Percentiles rank a stretch among this genome's conserved stretches.
These are phyloP conservation scores for Trichoderma hamatum DNA, from an alignment of 2,329 filamentous ascomycete species.

Conservation along the genomic window DNA sequence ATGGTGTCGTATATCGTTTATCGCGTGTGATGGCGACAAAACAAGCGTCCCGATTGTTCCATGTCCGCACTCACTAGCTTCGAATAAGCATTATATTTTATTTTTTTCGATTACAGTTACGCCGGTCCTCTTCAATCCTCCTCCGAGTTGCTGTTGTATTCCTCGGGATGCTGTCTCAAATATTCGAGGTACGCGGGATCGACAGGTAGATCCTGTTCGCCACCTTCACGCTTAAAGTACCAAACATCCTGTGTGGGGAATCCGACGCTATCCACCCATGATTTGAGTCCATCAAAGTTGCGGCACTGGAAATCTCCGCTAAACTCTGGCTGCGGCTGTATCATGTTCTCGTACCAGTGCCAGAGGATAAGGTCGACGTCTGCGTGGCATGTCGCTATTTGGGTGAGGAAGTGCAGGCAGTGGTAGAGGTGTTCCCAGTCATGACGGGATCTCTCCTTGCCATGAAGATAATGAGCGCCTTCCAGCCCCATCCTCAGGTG, in stretches of 20 bases:
- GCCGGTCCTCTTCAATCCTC: neutral
- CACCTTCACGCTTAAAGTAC: slow-evolving; percentile 1
- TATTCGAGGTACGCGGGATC: slow-evolving; percentile 1
- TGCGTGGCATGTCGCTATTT: neutral
- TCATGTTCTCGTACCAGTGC: slow-evolving; percentile 1
- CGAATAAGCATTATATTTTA: neutral
- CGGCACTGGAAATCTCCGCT: neutral
- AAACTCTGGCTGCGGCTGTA: neutral
- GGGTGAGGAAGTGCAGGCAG: slow-evolving; percentile 3
- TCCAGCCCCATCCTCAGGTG: neutral
- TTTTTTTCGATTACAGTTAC: neutral
- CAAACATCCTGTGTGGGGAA: neutral
- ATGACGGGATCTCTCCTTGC: slow-evolving; percentile 1
- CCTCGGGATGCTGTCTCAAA: slow-evolving; percentile 1
- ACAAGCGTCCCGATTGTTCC: neutral
- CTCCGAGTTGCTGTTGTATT: neutral
- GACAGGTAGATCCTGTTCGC: neutral
- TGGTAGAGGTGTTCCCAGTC: slow-evolving; percentile 3
- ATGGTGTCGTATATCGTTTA: neutral
- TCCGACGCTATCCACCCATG: neutral
- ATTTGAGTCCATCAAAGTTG: neutral
- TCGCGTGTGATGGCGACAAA: neutral
- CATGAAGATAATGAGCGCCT: neutral
- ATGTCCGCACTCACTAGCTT: neutral
- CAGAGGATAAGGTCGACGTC: neutral